Evolutionary conservation across 192 early-diverging fungal genomes (phyloP), one percentile per base, ranked within the genome.

Genomic region (Umbelopsis sp.): DNA sequence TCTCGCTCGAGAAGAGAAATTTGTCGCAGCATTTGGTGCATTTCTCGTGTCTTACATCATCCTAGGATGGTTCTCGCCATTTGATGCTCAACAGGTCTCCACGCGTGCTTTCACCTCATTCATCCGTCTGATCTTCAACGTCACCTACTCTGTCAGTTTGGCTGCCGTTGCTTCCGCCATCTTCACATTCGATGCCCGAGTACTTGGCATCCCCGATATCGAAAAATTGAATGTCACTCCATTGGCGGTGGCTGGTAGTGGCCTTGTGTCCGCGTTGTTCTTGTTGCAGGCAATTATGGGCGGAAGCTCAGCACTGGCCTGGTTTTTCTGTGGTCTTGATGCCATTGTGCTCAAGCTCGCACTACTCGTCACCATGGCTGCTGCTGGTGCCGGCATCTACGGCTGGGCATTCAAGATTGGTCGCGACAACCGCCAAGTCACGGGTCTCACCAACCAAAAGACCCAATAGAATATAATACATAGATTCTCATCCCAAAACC

Each of bases 381-480:
- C 47, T 27, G 2, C 20, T 20, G 67, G 48, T 2, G 30, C n/a
- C 4, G 21, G 48, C n/a, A 20, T 69, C 2, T 69, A 69, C 30
- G 46, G 47, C 4, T 69, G 67, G 67, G 25, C 30, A 13, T 69
- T 69, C 51, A 48, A 49, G 49, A 69, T 69, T 33, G 67, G 67
- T 10, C 18, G 67, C 22, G 67, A 69, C 21, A 69, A 69, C 23
- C 48, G 67, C 30, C 67, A 69, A 52, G 67, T 69, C 30, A 69
- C 67, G 21, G 67, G 67, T n/a, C 55, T 61, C 18, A 16, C 55
- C 55, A 61, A 61, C 55, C 37, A 41, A 41, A 61, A 61, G 12
- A 61, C 55, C 0, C 55, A 61, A 61, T 61, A 61, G 37, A 41
- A 1, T 41, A 10, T 6, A 41, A 41, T 41, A 41, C 7, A 41